Conservation (phyloP, 768 basidiomycete genomes). For the Tricholomella constricta region DNA sequence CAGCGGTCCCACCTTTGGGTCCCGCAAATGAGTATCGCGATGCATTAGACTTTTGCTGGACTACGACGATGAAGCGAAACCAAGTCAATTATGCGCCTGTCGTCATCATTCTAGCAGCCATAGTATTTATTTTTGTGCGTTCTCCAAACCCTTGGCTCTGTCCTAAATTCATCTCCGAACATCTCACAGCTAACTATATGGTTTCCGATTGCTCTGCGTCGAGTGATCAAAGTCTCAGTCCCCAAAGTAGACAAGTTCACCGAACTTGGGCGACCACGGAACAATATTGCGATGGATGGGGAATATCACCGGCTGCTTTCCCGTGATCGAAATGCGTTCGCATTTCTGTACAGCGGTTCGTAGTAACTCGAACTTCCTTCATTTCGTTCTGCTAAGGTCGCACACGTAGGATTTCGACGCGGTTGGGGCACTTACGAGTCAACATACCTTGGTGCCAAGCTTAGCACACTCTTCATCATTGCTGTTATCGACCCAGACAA, state of each 20-base stretch:
- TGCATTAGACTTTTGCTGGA: constrained; percentile 75
- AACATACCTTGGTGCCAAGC: constrained; percentile 68
- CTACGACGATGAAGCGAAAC: constrained; percentile 73
- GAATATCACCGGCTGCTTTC: constrained; percentile 70
- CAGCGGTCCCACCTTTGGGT: constrained; percentile 53
- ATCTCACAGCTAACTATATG: constrained; percentile 60
- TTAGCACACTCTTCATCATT: constrained; percentile 63
- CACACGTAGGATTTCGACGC: constrained; percentile 59
- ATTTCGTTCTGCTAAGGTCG: constrained; percentile 5
- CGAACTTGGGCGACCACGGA: constrained; percentile 67
- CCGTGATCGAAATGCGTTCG: constrained; percentile 67
- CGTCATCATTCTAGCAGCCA: constrained; percentile 55
- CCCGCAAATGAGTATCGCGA: constrained; percentile 57
- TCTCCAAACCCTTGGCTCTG: background rate
- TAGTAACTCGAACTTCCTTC: background rate
- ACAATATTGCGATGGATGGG: constrained; percentile 55
- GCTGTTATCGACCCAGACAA: constrained; percentile 71
- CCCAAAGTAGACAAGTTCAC: constrained; percentile 70
- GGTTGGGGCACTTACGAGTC: constrained; percentile 70
- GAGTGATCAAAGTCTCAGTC: constrained; percentile 55
- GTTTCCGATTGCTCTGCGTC: constrained; percentile 66
- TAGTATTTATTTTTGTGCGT: constrained; percentile 56
- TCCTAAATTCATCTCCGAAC: background rate
- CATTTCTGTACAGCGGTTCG: constrained; percentile 70
- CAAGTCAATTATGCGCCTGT: constrained; percentile 70